Evolutionary conservation across 2,329 filamentous ascomycete genomes (phyloP).

Genomic region (Pyrenophora teres): DNA sequence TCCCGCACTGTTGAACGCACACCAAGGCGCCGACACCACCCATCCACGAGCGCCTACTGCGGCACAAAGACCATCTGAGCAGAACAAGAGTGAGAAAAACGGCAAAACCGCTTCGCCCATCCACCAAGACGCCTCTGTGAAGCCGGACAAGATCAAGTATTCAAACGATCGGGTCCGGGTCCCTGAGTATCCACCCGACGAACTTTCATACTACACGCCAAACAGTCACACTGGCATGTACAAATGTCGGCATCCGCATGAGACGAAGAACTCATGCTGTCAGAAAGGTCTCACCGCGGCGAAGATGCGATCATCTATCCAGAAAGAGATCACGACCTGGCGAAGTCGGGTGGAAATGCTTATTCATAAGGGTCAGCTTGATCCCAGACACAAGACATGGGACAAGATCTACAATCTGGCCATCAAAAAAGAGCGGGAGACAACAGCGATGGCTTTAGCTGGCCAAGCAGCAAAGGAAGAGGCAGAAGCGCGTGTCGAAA

Average conservation of each 20-base stretch:
- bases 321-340: neutral
- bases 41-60: neutral
- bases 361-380: neutral
- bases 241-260: neutral
- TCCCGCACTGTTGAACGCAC: no score
- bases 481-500: fast-evolving
- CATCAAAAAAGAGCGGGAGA: neutral
- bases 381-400: neutral
- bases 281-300: neutral
- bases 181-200: neutral
- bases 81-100: no score
- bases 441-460: neutral
- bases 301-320: neutral
- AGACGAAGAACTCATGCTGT: neutral
- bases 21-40: neutral
- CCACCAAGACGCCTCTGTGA: neutral
- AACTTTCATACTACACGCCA: neutral
- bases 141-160: neutral
- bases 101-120: neutral
- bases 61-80: neutral
- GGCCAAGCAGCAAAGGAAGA: neutral
- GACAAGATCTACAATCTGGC: neutral
- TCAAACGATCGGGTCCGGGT: neutral
- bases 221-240: neutral
- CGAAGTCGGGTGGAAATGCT: neutral